phyloP scores from a whole-genome alignment of 176 grass and related monocot genomes.

The Avena eriantha region DNA sequence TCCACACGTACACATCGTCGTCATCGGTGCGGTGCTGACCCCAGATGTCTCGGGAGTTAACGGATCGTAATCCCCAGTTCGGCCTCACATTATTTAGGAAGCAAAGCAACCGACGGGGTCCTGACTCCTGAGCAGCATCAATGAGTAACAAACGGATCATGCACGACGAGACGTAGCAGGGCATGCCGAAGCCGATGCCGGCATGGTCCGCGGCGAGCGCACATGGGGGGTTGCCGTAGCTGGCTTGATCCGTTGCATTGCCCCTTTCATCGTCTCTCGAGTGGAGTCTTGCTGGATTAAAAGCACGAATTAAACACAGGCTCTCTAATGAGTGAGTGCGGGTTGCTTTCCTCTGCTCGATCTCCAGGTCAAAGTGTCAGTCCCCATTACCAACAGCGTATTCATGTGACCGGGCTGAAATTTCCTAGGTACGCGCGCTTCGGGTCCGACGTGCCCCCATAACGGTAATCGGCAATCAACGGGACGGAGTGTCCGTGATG shows the following conservation, averaged over 20 bases:
- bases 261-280: slow-evolving; percentile 24
- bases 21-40: background rate
- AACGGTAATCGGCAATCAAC: background rate
- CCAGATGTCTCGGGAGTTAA: background rate
- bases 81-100: background rate
- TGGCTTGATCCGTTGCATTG: slow-evolving; percentile 6
- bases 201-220: slow-evolving; percentile 13
- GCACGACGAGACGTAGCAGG: no score
- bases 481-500: background rate
- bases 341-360: background rate
- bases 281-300: background rate
- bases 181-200: no score
- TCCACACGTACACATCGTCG: background rate
- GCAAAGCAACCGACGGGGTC: background rate
- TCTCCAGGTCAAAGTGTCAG: background rate
- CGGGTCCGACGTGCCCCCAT: no score
- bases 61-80: background rate
- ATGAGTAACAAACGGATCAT: background rate
- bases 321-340: background rate
- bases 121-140: background rate
- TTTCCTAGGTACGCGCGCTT: background rate
- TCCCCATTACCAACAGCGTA: slow-evolving; percentile 7
- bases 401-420: slow-evolving; percentile 24
- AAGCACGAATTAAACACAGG: background rate
- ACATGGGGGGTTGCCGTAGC: slow-evolving; percentile 7